Base-by-base conservation (phyloP, 208 protist genomes). In the Acanthamoeba rhysodes region DNA sequence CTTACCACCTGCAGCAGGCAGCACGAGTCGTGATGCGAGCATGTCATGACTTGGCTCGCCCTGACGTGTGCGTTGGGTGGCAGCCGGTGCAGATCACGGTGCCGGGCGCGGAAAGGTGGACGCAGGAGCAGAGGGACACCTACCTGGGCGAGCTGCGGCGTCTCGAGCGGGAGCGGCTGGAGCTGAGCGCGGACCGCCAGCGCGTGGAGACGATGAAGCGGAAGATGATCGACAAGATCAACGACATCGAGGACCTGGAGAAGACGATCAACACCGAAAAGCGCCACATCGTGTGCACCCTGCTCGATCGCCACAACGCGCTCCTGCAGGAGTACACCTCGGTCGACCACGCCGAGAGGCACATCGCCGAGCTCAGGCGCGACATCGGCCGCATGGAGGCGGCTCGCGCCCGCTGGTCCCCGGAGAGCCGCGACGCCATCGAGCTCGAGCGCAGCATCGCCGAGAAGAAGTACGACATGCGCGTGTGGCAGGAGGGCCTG, bases 401-500 rank as follows among this genome's bases (percentile, higher is more conserved):
- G 12, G 10, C 7, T 4, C 70, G 32, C 9, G 16, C 12, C n/a
- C 70, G 29, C 70, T 9, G 32, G 70, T n/a, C 70, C 14, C 22
- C 70, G 4, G 29, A n/a, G 6, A n/a, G 70, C n/a, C 70, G 70
- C n/a, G 70, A 78, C 1, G 12, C 32, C 10, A 29, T 78, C 37
- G 70, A 78, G 37, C 70, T 78, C n/a, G 32, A 78, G 70, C n/a
- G 70, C 32, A 78, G 29, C 70, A 78, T 78, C n/a, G 37, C 6
- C 70, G 70, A 78, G 7, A 78, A n/a, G 70, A 78, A 48, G 70
- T 78, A 45, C 70, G 70, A 78, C 70, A n/a, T 78, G 7, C 70
- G 70, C 22, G 70, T 78, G 70, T 78, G 70, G 70, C 22, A 78
- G n/a, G 70, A 78, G 29, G 70, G 29, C 14, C 70, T 78, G 10